Percentiles rank a stretch among this genome's conserved stretches.
Evolutionary conservation across 1,139 yeast genomes (phyloP).

Genomic region (Blastobotrys elegans): DNA sequence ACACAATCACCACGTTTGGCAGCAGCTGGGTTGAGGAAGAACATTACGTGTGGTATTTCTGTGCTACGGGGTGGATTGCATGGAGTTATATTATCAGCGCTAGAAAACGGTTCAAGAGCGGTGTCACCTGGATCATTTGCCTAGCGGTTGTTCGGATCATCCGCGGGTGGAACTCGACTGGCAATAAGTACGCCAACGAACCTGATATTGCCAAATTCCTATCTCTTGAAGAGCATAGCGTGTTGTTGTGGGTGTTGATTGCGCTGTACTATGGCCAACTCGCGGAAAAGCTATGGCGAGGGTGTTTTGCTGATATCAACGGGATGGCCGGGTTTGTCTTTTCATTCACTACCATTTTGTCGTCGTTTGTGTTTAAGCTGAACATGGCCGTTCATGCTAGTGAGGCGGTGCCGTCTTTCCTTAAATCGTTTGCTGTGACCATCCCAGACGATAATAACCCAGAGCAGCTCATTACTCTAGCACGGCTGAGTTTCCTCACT

Average conservation of each 20-base stretch:
- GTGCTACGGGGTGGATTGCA: conserved; percentile 40
- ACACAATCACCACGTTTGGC: conserved; percentile 67
- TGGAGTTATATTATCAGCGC: conserved; percentile 30
- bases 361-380: conserved; percentile 53
- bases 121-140: conserved; percentile 34
- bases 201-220: conserved; percentile 41
- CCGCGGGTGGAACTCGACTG: conserved; percentile 87
- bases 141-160: conserved; percentile 50
- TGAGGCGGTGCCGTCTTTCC: conserved; percentile 42
- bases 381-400: conserved; percentile 54
- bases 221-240: conserved; percentile 18
- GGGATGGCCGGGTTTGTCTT: conserved; percentile 37
- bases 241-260: conserved; percentile 48
- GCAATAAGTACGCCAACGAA: conserved; percentile 67
- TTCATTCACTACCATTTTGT: conserved; percentile 39
- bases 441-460: conserved; percentile 25
- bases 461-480: conserved; percentile 26
- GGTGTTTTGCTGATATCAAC: conserved; percentile 24
- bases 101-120: conserved; percentile 22
- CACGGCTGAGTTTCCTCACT: conserved; percentile 30
- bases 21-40: conserved; percentile 96
- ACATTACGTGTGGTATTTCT: conserved; percentile 95
- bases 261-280: conserved; percentile 38
- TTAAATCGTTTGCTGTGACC: conserved; percentile 27
- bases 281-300: conserved; percentile 27